A percentile compares a stretch with the other conserved stretches of the same genome.
Evolutionary conservation across 164 flowering plant species (phyloP).

Genomic region (Stephania japonica): DNA sequence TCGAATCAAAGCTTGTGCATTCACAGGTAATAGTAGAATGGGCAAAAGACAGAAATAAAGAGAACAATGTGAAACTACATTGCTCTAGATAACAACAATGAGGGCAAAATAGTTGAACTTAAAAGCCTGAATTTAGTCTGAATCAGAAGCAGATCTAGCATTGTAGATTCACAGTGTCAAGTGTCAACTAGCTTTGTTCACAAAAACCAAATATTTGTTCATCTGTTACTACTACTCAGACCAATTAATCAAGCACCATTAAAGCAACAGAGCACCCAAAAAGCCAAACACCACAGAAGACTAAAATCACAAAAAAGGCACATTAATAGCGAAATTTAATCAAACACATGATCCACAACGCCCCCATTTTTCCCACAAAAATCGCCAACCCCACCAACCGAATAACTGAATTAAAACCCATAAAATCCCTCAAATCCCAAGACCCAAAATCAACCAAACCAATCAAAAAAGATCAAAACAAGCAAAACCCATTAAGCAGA

Average conservation of each 20-base stretch:
- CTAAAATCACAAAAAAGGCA: not conserved
- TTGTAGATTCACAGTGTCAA: not conserved
- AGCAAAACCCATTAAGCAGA: slow-evolving; percentile 14
- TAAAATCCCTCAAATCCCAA: slow-evolving; percentile 4
- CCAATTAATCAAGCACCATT: slow-evolving; percentile 4
- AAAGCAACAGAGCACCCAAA: not conserved
- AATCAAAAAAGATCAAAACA: slow-evolving; percentile 1
- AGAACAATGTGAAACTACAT: slow-evolving; percentile 4
- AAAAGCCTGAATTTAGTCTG: not conserved
- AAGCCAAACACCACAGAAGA: not conserved
- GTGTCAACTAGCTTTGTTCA: not conserved
- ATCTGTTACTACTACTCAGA: too few species aligned
- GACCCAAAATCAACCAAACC: slow-evolving; percentile 1
- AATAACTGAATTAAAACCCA: slow-evolving; percentile 16
- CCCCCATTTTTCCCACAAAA: not conserved
- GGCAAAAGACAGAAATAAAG: not conserved
- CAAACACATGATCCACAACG: not conserved
- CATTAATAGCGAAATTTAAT: slow-evolving; percentile 3
- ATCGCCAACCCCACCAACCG: slow-evolving; percentile 3
- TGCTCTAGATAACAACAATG: slow-evolving; percentile 5
- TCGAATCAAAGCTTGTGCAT: not conserved
- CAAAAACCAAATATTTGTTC: not conserved
- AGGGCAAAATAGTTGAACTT: slow-evolving; percentile 1
- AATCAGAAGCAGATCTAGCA: slow-evolving; percentile 9
- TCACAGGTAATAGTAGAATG: not conserved